A percentile compares a stretch with the other conserved stretches of the same genome.
Evolutionary conservation across 495 filamentous ascomycete genomes (phyloP).

Genomic region (Neurospora discreta): DNA sequence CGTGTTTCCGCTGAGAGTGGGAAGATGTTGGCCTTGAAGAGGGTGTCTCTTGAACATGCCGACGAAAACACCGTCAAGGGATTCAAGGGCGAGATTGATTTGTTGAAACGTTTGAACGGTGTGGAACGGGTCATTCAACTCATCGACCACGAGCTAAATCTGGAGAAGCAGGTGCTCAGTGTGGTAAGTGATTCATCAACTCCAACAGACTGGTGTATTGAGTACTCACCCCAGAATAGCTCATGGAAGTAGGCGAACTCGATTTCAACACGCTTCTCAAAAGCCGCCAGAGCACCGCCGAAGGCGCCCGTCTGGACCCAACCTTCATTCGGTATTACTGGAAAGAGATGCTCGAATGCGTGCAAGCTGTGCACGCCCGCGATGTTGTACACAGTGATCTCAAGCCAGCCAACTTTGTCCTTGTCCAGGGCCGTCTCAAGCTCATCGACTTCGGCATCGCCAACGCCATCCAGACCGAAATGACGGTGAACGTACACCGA

Average conservation of each 20-base stretch:
- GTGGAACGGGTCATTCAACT: constrained; percentile 82
- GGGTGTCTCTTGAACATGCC: constrained; percentile 81
- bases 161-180: constrained; percentile 72
- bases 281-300: constrained; percentile 55
- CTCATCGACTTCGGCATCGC: constrained; percentile 96
- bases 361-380: constrained; percentile 72
- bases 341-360: constrained; percentile 98
- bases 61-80: constrained; percentile 74
- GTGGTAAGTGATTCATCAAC: constrained; percentile 44
- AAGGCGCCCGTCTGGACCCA: constrained; percentile 68
- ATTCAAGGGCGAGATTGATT: constrained; percentile 94
- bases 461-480: constrained; percentile 83
- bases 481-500: constrained; percentile 95
- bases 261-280: constrained; percentile 78
- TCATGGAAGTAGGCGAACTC: constrained; percentile 98
- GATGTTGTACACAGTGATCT: constrained; percentile 95
- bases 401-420: constrained; percentile 88
- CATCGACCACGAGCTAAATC: constrained; percentile 88
- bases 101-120: constrained; percentile 68
- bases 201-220: background rate
- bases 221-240: constrained; percentile 23
- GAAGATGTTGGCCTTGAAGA: constrained; percentile 87
- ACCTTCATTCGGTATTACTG: constrained; percentile 94
- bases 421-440: constrained; percentile 75
- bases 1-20: constrained; percentile 94